Evolutionary conservation across 2,329 filamentous ascomycete species (phyloP), one percentile per base, ranked within the genome.

Genomic region (Amesomyces nigricolor): DNA sequence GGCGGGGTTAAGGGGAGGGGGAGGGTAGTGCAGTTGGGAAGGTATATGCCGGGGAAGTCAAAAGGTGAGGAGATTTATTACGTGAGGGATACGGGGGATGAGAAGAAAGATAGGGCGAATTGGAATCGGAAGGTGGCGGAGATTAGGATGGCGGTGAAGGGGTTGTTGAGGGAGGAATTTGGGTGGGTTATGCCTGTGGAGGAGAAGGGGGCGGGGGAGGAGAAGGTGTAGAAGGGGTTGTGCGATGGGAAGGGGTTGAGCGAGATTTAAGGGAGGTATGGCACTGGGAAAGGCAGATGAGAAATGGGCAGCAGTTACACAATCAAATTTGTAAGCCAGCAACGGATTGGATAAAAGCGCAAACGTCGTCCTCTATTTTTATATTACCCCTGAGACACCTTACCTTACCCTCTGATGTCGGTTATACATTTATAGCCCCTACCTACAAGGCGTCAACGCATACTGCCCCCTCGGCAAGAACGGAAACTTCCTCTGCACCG

Each of bases 21-120:
- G 5, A 45, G 58, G 42, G 56, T 68, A 5, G 10, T 68, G 52
- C 64, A 67, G 17, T 51, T 68, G 9, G 66, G 69, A 6, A 52
- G 53, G 1, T 66, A 62, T 19, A 47, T 65, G 2, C 9, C 43
- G 6, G 58, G 55, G 4, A 40, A 19, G 7, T 17, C 45, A 1
- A 38, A 48, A 26, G 11, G 59, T 58, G 51, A 19, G 11, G 59
- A 61, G 49, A 59, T 61, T 8, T 10, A 58, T 38, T 14, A 47
- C 14, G 45, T 43, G 4, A 14, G 5, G 4, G 16, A 9, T 32
- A 46, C 16, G n/a, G 16, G 4, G 8, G 48, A 56, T 32, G 16
- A 32, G 4, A 48, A 14, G 4, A 53, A 52, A 8, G 51, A 49
- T 9, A 48, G 64, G 22, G 49, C 61, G n/a, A 35, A 57, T 0